Percentiles rank a stretch among this genome's conserved stretches.
These are phyloP conservation scores for Lipomyces mesembrius DNA, from an alignment of 805 yeast genomes.

Conservation along the genomic window DNA sequence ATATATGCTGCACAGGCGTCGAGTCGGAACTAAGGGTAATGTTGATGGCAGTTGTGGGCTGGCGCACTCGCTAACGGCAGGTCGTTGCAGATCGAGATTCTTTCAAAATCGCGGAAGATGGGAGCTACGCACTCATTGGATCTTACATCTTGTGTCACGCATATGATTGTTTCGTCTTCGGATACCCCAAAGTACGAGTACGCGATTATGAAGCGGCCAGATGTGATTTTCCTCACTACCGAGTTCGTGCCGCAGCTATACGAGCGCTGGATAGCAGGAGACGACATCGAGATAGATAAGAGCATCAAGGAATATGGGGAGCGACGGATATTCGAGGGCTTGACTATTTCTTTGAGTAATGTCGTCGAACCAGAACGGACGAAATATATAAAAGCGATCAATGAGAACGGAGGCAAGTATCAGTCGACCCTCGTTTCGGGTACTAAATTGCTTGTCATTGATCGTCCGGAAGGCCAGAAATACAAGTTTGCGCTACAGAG, in stretches of 20 bases:
- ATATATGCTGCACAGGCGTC: slow-evolving; percentile 33
- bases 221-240: slow-evolving; percentile 60
- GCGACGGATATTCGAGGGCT: slow-evolving; percentile 43
- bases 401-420: slow-evolving; percentile 46
- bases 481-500: slow-evolving; percentile 48
- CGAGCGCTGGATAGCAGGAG: slow-evolving; percentile 59
- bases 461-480: slow-evolving; percentile 44
- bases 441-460: slow-evolving; percentile 44
- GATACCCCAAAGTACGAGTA: slow-evolving; percentile 59
- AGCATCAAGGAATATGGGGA: slow-evolving; percentile 38
- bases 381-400: slow-evolving; percentile 40
- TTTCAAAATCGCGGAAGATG: slow-evolving; percentile 39
- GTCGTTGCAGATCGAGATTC: slow-evolving; percentile 22
- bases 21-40: slow-evolving; percentile 18
- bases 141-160: slow-evolving; percentile 57
- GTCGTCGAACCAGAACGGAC: slow-evolving; percentile 39
- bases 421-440: slow-evolving; percentile 40
- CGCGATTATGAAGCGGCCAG: slow-evolving; percentile 52
- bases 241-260: slow-evolving; percentile 53
- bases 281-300: slow-evolving; percentile 45
- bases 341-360: slow-evolving; percentile 49
- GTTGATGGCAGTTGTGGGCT: neutral
- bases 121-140: slow-evolving; percentile 56
- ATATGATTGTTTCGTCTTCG: slow-evolving; percentile 57
- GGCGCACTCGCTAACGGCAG: neutral